Base-by-base conservation (phyloP, 2,329 filamentous ascomycete species). In the Microdochium trichocladiopsis region DNA sequence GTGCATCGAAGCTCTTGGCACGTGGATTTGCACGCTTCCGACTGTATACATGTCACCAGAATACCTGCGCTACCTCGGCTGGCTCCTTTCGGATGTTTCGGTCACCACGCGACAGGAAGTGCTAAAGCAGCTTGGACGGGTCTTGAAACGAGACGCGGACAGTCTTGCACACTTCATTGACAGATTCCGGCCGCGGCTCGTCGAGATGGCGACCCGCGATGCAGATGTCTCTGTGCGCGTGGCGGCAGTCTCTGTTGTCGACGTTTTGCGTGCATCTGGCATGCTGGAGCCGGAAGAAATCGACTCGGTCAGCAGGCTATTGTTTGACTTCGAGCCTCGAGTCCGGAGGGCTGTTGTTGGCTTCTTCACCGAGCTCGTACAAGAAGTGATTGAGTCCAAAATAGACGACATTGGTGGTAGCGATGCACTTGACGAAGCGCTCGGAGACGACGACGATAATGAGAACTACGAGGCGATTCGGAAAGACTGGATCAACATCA, bases 131-230 rank as follows among this genome's bases (percentile, higher is more conserved):
- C 76, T 99, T 14, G 78, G 82, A 22, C 84, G 82, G 53, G 78
- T 99, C 4, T 93, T 95, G 70, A 86, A 84, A 62, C 84, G 89
- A 53, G 85, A 89, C 58, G 84, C 91, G 51, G 90, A 90, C 64
- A 82, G 95, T 57, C 75, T 99, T 50, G 88, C 90, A 53, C 89
- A 91, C 54, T 99, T 97, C 62, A 96, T 95, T 33, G 94, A 97
- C 66, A 82, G 91, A 48, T 99, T 97, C 69, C 82, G 92, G 49
- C 77, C 86, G 5, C 84, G 94, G 25, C 76, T 99, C 37, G 87
- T 97, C 24, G 94, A 99, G 70, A 96, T 99, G 75, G 92, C 92
- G 1, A 90, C 87, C 6, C 82, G 84, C 55, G 94, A 99, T 67
- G 81, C 87, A 0, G 94, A 99, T 60, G 74, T 87, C 14, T 80